Conservation (phyloP, 2,329 filamentous ascomycete species). For the Pleoardoris graminearum region DNA sequence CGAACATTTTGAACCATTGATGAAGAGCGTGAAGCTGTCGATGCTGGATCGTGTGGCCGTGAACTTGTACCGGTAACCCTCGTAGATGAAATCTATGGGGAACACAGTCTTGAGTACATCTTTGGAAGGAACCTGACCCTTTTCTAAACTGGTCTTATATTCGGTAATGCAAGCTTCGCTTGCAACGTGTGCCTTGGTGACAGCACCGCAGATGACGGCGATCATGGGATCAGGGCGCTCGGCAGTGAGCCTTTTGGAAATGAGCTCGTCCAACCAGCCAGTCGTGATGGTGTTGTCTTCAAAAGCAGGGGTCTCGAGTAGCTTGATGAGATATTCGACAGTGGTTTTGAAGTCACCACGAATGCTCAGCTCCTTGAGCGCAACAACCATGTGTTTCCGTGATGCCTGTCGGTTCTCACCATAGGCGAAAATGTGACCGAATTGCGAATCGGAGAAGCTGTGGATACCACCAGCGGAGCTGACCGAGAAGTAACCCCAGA, state of each 20-base stretch:
- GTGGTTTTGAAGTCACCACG: constrained; percentile 99
- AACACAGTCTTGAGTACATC: constrained; percentile 98
- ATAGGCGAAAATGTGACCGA: constrained; percentile 98
- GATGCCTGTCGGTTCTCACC: constrained; percentile 96
- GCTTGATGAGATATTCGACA: constrained; percentile 98
- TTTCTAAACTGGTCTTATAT: constrained; percentile 87
- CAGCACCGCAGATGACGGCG: constrained; percentile 92
- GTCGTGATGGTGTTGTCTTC: constrained; percentile 99
- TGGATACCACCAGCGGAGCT: constrained; percentile 95
- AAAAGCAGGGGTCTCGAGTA: constrained; percentile 96
- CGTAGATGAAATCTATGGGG: constrained; percentile 97
- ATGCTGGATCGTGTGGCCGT: constrained; percentile 89
- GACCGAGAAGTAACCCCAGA: constrained; percentile 99
- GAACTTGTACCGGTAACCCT: constrained; percentile 95
- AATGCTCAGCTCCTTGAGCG: constrained; percentile 97
- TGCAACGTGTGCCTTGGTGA: constrained; percentile 92
- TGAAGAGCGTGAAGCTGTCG: constrained; percentile 97
- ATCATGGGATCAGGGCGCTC: constrained; percentile 92
- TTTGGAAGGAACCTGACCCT: constrained; percentile 95
- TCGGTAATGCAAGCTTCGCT: constrained; percentile 86
- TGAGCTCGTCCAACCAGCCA: constrained; percentile 97
- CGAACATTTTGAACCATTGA: constrained; percentile 96
- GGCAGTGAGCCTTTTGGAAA: constrained; percentile 94
- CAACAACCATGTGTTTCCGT: constrained; percentile 98
- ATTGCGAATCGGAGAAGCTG: constrained; percentile 98